Percentiles rank a stretch among this genome's conserved stretches.
These are phyloP conservation scores for Tephrocybe sp. DNA, from an alignment of 768 basidiomycete species.

Conservation along the genomic window DNA sequence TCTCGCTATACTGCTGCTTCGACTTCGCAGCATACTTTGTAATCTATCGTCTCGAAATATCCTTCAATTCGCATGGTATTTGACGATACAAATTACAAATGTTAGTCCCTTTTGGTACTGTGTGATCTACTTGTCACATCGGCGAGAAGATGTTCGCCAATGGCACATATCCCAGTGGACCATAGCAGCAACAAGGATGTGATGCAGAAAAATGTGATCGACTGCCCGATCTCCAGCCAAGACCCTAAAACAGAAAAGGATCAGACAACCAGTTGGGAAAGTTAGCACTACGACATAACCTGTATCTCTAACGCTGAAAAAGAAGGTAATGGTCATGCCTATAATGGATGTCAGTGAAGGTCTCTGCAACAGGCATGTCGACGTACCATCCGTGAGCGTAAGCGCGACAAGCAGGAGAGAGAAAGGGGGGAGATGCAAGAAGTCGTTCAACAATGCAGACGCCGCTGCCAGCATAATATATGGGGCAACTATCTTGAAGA, in stretches of 20 bases:
- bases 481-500: conserved; percentile 82
- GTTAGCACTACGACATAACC: conserved; percentile 35
- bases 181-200: conserved; percentile 76
- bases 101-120: conserved; percentile 1
- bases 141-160: conserved; percentile 72
- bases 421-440: conserved; percentile 70
- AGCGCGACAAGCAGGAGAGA: conserved; percentile 78
- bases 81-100: no score
- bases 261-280: neutral
- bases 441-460: conserved; percentile 67
- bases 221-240: conserved; percentile 88
- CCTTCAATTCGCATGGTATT: no score
- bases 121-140: conserved; percentile 23
- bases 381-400: conserved; percentile 65
- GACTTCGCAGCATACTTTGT: no score
- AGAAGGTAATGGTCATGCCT: conserved; percentile 85
- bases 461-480: conserved; percentile 72
- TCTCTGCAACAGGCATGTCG: neutral
- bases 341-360: conserved; percentile 8
- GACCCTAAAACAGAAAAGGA: conserved; percentile 44
- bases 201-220: conserved; percentile 86
- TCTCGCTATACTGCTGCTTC: no score
- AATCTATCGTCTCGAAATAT: no score
- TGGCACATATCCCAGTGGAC: conserved; percentile 72
- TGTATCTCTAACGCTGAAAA: conserved; percentile 79